Conservation (phyloP, 2,329 filamentous ascomycete genomes). For the Diaporthe sp. region DNA sequence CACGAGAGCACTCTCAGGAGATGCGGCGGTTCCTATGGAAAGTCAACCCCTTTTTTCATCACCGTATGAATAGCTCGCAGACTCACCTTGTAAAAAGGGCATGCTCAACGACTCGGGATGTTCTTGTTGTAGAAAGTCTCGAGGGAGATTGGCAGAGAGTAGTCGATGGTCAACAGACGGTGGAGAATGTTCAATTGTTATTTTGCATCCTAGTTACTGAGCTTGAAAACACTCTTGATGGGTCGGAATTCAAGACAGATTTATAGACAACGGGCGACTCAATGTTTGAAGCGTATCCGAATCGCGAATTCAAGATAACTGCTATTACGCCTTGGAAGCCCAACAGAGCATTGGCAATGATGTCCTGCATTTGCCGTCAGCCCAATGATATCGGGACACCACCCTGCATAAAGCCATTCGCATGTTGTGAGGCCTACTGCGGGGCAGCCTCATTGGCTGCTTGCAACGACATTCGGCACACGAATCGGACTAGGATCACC, state of each 20-base stretch:
- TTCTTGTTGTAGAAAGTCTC: not conserved
- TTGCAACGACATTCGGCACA: not conserved
- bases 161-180: not conserved
- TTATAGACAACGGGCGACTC: not conserved
- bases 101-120: not conserved
- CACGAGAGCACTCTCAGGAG: not conserved
- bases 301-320: not conserved
- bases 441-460: not conserved
- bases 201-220: not conserved
- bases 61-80: too few species aligned
- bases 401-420: not conserved
- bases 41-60: too few species aligned
- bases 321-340: not conserved
- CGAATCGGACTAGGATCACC: not conserved
- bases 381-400: not conserved
- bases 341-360: not conserved
- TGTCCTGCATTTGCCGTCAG: not conserved
- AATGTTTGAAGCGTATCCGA: not conserved
- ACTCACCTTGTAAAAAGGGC: constrained; percentile 5
- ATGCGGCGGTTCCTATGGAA: not conserved
- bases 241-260: not conserved
- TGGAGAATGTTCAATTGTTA: not conserved
- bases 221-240: not conserved
- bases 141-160: not conserved
- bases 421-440: constrained; percentile 19